Base-by-base conservation (phyloP, 768 basidiomycete genomes). In the Leccinum fibrillosum region DNA sequence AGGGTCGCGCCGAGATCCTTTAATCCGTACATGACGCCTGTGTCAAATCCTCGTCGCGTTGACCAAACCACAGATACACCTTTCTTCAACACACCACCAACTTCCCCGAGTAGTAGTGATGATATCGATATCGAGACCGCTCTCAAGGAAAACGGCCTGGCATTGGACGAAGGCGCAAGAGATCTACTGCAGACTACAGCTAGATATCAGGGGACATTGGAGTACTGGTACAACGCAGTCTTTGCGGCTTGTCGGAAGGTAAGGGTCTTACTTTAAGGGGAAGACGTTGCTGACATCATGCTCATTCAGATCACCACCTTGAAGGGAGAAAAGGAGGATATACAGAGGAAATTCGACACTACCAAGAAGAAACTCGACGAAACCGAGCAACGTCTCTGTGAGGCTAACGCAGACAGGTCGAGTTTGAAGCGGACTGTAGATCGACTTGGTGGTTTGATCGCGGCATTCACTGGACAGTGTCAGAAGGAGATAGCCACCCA, bases 21-120 rank as follows among this genome's bases (percentile, higher is more conserved):
- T 6, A 70, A 69, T 50, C 69, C 66, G 1, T 69, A 69, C 42
- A 49, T 69, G 68, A 69, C 68, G 19, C 68, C 68, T 0, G 1
- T 68, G 25, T 69, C 66, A n/a, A 68, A 70, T 48, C 58, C 68
- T 19, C 63, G 67, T 37, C 53, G 37, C 21, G 48, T 28, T 4
- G 45, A 50, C 39, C n/a, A 55, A 49, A 2, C 13, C 13, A 49
- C 35, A 32, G 11, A 21, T 15, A 21, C 45, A 10, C 45, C 50
- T 49, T 45, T 21, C 9, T 44, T 44, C 13, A 11, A 52, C 15
- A 17, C 23, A 1, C 55, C 66, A 15, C 67, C 61, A 4, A 63
- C 52, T n/a, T 49, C 52, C 25, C 34, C 39, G 37, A 35, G n/a
- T 3, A 34, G 49, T 32, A n/a, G 15, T 28, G 28, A 28, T 28